Evolutionary conservation across 2,329 filamentous ascomycete genomes (phyloP).

Genomic region (Alternaria sp.): DNA sequence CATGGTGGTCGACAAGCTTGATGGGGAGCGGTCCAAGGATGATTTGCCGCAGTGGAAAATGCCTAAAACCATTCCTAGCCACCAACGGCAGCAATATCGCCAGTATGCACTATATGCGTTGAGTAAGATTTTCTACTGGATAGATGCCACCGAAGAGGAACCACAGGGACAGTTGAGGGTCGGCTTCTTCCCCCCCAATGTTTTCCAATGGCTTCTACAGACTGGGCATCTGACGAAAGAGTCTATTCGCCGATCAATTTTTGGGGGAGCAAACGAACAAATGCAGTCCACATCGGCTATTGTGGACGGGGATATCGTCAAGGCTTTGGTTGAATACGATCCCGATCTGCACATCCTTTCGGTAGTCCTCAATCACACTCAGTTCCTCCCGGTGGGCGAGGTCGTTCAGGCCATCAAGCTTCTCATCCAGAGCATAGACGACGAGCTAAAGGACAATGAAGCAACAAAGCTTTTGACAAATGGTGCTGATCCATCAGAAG

Average conservation of each 20-base stretch:
- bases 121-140: conserved; percentile 57
- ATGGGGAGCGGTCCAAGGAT: conserved; percentile 29
- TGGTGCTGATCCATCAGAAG: conserved; percentile 33
- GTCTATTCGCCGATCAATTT: conserved; percentile 55
- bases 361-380: conserved; percentile 68
- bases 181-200: conserved; percentile 58
- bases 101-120: conserved; percentile 68
- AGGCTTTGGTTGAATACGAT: conserved; percentile 70
- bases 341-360: conserved; percentile 72
- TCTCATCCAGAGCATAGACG: conserved; percentile 74
- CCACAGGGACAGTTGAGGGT: conserved; percentile 47
- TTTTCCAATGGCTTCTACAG: conserved; percentile 68
- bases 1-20: conserved; percentile 28
- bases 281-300: conserved; percentile 58
- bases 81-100: conserved; percentile 67
- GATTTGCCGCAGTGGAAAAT: conserved; percentile 60
- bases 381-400: conserved; percentile 71
- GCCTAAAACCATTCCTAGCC: conserved; percentile 39
- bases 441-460: conserved; percentile 38
- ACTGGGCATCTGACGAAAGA: conserved; percentile 60
- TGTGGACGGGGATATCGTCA: conserved; percentile 68
- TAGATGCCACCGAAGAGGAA: conserved; percentile 23
- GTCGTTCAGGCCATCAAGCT: conserved; percentile 71
- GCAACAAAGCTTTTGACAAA: conserved; percentile 54
- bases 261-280: conserved; percentile 49